These are phyloP conservation scores for Bondarzewia mesenterica DNA, from an alignment of 1,284 basidiomycete genomes.

Conservation along the genomic window DNA sequence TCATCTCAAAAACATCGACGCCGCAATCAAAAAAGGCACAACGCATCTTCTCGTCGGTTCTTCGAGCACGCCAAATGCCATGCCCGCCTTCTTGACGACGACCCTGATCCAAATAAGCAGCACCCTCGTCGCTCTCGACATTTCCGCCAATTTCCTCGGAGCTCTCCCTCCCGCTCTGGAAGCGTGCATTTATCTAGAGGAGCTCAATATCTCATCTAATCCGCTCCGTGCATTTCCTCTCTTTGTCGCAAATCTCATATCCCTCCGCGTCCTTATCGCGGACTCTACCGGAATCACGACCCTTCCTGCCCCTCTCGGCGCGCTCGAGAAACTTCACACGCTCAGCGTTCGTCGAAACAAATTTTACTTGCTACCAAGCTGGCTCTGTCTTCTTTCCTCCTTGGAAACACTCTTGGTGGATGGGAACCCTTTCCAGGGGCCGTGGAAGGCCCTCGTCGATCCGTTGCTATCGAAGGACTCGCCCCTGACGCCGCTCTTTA, in stretches of 20 bases:
- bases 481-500: slow-evolving; percentile 54
- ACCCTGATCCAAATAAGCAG: slow-evolving; percentile 63
- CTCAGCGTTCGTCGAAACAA: slow-evolving; percentile 86
- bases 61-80: slow-evolving; percentile 65
- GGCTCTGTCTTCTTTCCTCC: slow-evolving; percentile 80
- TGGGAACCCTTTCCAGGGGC: slow-evolving; percentile 87
- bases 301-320: slow-evolving; percentile 61
- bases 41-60: slow-evolving; percentile 84
- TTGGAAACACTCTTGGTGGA: slow-evolving; percentile 88
- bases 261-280: slow-evolving; percentile 82
- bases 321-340: slow-evolving; percentile 73
- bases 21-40: slow-evolving; percentile 50
- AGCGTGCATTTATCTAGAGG: slow-evolving; percentile 77
- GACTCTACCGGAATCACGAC: slow-evolving; percentile 79
- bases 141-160: slow-evolving; percentile 80
- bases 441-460: slow-evolving; percentile 84
- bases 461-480: slow-evolving; percentile 58
- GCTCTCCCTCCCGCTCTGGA: slow-evolving; percentile 76
- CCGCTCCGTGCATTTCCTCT: slow-evolving; percentile 78
- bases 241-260: slow-evolving; percentile 70
- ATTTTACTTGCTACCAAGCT: slow-evolving; percentile 84
- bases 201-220: slow-evolving; percentile 91
- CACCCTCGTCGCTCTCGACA: slow-evolving; percentile 83
- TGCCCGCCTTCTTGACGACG: slow-evolving; percentile 65
- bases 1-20: background rate